Base-by-base conservation (phyloP, 805 yeast species). In the Saccharomyces kudriavzevii region DNA sequence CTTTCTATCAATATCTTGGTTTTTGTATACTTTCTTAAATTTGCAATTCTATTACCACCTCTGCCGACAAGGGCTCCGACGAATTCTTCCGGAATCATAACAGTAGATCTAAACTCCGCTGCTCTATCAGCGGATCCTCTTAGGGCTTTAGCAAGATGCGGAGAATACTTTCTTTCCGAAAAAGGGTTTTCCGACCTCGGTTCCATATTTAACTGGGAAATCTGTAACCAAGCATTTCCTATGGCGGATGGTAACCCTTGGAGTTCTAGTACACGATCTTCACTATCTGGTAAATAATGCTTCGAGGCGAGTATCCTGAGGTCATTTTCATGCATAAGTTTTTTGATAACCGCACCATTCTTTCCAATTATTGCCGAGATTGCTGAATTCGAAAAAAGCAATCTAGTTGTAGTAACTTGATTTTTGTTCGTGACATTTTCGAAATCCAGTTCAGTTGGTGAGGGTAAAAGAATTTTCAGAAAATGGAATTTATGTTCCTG, bases 61-160 rank as follows among this genome's bases (percentile, higher is more conserved):
- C 84, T 83, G 55, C 96, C 96, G 64, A 89, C 88, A 54, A 90
- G 75, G 48, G 95, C 91, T 43, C 96, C 96, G 48, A 89, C 95
- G 71, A 83, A 80, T 54, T 84, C 87, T 56, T 85, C 82, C 27
- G 94, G 88, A 66, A 88, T 84, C 30, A 55, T 49, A 9, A 61
- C 52, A 3, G 49, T 48, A 17, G 52, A 54, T 20, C 45, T 52
- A 35, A 49, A 53, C 31, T 58, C 56, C 2, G 49, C 49, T 5
- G 49, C 26, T 31, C 22, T 35, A 24, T 40, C 24, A 31, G 13
- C 14, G 30, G 17, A 30, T 17, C n/a, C 40, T 35, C 17, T 30
- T 46, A 11, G 25, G 5, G 29, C 17, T 6, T 35, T 35, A 2
- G 30, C 17, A 17, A 92, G 50, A 76, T 74, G 70, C 82, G 89